These are phyloP conservation scores for Dothistroma septosporum DNA, from an alignment of 2,329 filamentous ascomycete species.

Conservation along the genomic window DNA sequence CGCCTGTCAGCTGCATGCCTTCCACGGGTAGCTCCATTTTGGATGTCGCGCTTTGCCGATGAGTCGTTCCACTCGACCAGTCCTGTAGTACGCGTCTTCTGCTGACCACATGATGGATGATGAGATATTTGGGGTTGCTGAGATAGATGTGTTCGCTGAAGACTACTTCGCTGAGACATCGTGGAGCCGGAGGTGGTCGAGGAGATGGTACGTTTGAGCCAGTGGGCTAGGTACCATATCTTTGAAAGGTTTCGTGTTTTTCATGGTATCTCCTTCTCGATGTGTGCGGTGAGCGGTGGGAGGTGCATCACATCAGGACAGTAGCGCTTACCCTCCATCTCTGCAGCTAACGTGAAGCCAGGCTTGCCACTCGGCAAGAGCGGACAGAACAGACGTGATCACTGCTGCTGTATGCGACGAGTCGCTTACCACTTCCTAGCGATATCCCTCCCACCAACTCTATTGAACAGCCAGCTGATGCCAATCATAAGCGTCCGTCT, in stretches of 20 bases:
- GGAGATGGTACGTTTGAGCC: background rate
- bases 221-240: background rate
- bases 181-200: background rate
- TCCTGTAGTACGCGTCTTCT: background rate
- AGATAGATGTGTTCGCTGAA: background rate
- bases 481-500: constrained; percentile 31
- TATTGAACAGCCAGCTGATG: constrained; percentile 31
- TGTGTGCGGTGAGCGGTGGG: background rate
- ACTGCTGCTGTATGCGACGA: background rate
- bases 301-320: background rate
- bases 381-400: background rate
- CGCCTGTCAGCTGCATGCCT: background rate
- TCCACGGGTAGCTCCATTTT: background rate
- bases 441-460: constrained; percentile 30
- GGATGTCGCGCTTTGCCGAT: background rate
- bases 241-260: background rate
- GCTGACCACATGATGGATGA: background rate
- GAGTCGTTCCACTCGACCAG: background rate
- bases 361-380: background rate
- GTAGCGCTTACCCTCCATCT: background rate
- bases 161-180: background rate
- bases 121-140: background rate
- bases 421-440: constrained; percentile 26
- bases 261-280: background rate
- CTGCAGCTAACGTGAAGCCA: background rate